Evolutionary conservation across 345 rosid species (phyloP).

Genomic region (Arabidopsis arenosa): DNA sequence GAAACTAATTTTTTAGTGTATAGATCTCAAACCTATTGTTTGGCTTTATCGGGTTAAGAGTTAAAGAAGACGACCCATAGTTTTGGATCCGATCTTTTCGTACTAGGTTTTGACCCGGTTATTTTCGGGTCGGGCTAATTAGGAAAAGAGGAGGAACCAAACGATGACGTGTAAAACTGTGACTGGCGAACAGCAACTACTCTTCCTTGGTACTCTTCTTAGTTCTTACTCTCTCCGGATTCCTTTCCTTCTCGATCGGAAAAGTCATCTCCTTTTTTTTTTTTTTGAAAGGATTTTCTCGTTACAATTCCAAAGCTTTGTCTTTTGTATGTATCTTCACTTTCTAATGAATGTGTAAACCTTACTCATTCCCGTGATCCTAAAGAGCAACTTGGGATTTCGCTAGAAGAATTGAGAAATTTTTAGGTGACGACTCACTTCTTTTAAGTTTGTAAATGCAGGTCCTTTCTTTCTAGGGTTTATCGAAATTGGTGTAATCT

Average conservation of each 20-base stretch:
- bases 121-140: conserved; percentile 11
- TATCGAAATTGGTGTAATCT: conserved; percentile 18
- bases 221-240: conserved; percentile 16
- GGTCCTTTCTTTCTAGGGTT: conserved; percentile 25
- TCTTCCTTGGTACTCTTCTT: conserved; percentile 19
- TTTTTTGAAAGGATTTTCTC: neutral
- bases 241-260: conserved; percentile 44
- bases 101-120: neutral
- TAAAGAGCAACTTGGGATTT: conserved; percentile 4
- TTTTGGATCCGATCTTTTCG: neutral
- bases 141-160: conserved; percentile 17
- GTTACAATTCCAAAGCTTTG: conserved; percentile 3
- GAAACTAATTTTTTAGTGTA: neutral
- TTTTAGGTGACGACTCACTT: neutral
- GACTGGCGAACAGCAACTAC: conserved; percentile 18
- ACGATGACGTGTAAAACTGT: conserved; percentile 22
- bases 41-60: neutral
- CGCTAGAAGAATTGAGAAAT: conserved; percentile 17
- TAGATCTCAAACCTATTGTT: neutral
- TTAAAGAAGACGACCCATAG: neutral
- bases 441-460: conserved; percentile 30
- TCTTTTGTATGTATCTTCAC: neutral
- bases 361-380: conserved; percentile 36
- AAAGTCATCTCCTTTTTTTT: conserved; percentile 30
- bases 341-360: conserved; percentile 8